phyloP scores from a whole-genome alignment of 768 basidiomycete genomes.

The Hypholoma fasciculare region DNA sequence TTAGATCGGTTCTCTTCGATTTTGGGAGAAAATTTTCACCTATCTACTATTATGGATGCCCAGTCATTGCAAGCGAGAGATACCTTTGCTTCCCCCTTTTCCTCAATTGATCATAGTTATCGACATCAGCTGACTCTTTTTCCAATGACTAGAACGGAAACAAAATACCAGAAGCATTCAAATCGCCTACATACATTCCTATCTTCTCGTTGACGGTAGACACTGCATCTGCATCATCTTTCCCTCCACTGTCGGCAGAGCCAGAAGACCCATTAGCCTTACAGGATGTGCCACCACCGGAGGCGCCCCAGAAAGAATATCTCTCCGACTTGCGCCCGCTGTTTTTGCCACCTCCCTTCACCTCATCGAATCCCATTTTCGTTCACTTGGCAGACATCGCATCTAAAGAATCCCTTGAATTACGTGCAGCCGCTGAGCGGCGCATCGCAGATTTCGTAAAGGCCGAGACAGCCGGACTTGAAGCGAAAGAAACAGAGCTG shows the following conservation, averaged over 20 bases:
- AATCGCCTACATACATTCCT: slow-evolving; percentile 44
- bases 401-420: slow-evolving; percentile 47
- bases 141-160: slow-evolving; percentile 34
- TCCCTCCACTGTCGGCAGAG: slow-evolving; percentile 24
- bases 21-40: background rate
- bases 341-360: slow-evolving; percentile 76
- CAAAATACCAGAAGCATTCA: slow-evolving; percentile 32
- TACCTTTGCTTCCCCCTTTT: slow-evolving; percentile 1
- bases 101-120: slow-evolving; percentile 3
- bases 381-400: slow-evolving; percentile 63
- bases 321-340: slow-evolving; percentile 59
- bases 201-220: slow-evolving; percentile 50
- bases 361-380: slow-evolving; percentile 74
- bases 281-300: slow-evolving; percentile 20
- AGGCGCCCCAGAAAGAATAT: slow-evolving; percentile 32
- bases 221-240: slow-evolving; percentile 22
- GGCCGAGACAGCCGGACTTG: slow-evolving; percentile 56
- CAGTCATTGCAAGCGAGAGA: background rate
- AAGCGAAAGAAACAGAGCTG: slow-evolving; percentile 52
- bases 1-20: slow-evolving; percentile 12
- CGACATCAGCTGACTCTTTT: slow-evolving; percentile 18
- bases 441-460: slow-evolving; percentile 53
- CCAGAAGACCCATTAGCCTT: slow-evolving; percentile 23
- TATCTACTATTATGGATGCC: background rate
- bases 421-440: slow-evolving; percentile 59